Evolutionary conservation across 2,329 filamentous ascomycete genomes (phyloP).

Genomic region (Colletotrichum aenigma): DNA sequence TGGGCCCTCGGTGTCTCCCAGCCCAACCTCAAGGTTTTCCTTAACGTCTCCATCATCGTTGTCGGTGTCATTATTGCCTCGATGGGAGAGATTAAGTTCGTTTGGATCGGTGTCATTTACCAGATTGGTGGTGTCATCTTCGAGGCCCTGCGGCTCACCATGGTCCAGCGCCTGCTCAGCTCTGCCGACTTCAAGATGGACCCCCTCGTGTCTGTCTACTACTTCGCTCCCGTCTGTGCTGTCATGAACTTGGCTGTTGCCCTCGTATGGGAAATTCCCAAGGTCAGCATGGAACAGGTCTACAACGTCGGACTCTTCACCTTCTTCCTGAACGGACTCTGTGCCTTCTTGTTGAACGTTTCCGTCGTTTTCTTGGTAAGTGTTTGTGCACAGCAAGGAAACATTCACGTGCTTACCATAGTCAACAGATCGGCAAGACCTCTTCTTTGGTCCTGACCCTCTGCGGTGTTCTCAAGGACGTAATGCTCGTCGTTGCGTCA

Average conservation of each 20-base stretch:
- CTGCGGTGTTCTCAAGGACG: constrained; percentile 87
- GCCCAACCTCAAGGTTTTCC: constrained; percentile 83
- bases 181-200: constrained; percentile 92
- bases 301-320: constrained; percentile 75
- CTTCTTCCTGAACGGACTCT: constrained; percentile 76
- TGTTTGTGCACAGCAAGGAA: constrained; percentile 19
- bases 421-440: constrained; percentile 82
- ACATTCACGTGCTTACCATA: constrained; percentile 26
- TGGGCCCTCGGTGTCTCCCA: constrained; percentile 87
- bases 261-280: constrained; percentile 75
- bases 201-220: constrained; percentile 86
- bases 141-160: constrained; percentile 81
- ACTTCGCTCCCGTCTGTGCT: constrained; percentile 85
- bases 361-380: constrained; percentile 86
- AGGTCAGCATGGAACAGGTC: constrained; percentile 71
- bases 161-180: constrained; percentile 84
- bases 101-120: constrained; percentile 78
- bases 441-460: constrained; percentile 86
- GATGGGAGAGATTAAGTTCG: constrained; percentile 94
- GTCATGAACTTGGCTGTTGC: constrained; percentile 79
- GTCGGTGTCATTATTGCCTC: constrained; percentile 94
- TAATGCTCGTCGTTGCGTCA: constrained; percentile 78
- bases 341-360: constrained; percentile 83
- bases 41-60: constrained; percentile 94
- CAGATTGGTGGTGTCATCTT: constrained; percentile 81